Evolutionary conservation across 208 protist genomes (phyloP).

Genomic region (Jaenimonas drosophilae): DNA sequence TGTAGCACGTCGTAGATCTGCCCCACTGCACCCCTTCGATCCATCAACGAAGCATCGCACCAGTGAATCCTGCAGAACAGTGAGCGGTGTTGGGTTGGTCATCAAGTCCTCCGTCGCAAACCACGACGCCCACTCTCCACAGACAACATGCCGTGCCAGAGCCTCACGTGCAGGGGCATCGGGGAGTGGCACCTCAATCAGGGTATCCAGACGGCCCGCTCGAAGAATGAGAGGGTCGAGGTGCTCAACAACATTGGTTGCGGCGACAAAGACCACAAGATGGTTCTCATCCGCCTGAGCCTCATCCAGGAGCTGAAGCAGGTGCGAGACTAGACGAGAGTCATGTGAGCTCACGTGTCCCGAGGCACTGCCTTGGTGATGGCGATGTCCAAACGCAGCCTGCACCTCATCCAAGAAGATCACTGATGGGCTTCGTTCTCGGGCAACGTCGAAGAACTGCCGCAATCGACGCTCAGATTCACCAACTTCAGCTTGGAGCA

Average conservation of each 20-base stretch:
- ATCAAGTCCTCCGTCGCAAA: conserved; percentile 1
- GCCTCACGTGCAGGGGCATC: conserved; percentile 26
- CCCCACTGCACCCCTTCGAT: conserved; percentile 40
- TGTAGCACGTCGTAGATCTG: conserved; percentile 34
- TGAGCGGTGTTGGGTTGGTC: background rate
- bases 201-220: conserved; percentile 68
- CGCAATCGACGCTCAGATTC: conserved; percentile 83
- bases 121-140: conserved; percentile 57
- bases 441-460: conserved; percentile 75
- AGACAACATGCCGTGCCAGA: conserved; percentile 35
- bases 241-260: conserved; percentile 64
- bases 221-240: conserved; percentile 66
- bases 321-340: conserved; percentile 54
- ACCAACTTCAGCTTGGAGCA: conserved; percentile 87
- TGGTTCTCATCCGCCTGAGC: conserved; percentile 48
- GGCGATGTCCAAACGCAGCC: conserved; percentile 57
- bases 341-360: conserved; percentile 37
- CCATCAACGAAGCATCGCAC: conserved; percentile 24
- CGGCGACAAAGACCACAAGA: conserved; percentile 62
- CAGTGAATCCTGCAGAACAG: conserved; percentile 7
- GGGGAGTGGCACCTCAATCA: conserved; percentile 56
- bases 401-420: conserved; percentile 96
- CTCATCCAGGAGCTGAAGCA: conserved; percentile 61
- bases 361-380: conserved; percentile 2
- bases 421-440: conserved; percentile 63